Evolutionary conservation across 208 protist genomes (phyloP), one percentile per base, ranked within the genome.

Genomic region (Naegleria gruberi): DNA sequence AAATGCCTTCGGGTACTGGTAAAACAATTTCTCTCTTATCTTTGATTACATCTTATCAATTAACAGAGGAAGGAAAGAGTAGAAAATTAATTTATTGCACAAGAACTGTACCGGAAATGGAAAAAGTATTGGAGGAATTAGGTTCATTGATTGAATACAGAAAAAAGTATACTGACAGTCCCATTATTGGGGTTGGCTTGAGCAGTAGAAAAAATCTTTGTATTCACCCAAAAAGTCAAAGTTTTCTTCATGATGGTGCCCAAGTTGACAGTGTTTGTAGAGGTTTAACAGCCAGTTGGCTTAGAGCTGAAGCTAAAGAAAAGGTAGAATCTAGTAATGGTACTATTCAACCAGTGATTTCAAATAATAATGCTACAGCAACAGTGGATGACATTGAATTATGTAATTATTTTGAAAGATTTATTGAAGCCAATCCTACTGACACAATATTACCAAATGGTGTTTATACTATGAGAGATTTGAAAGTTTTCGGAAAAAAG

Each of bases 1-100:
- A 99, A 92, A 99, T 99, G 98, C 98, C 98, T 23, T 99, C 97
- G 30, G 98, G 98, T 74, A 99, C 99, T 0, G 99, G 99, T 42
- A 99, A 99, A 92, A 99, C 99, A 0, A 97, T 99, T 55, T 98
- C 98, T n/a, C 91, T 99, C 55, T 94, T 99, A 10, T 98, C 98
- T 1, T 96, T 99, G n/a, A 95, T 93, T 15, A 93, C 92, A 23
- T 94, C 96, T 15, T 98, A 98, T 91, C 92, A 98, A 92, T 93
- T 97, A 77, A 94, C 97, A 43, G 95, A 99, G 90, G 94, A 96
- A 7, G 86, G 95, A 74, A 96, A 97, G 81, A 95, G 96, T 40
- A 94, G 96, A n/a, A 99, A 99, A 92, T 95, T 99, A 82, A 93
- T 99, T 34, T 99, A 99, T 94, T 99, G 98, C 92, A 99, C 98